Conservation (phyloP, 129 eudicot genomes). For the Apium graveolens region DNA sequence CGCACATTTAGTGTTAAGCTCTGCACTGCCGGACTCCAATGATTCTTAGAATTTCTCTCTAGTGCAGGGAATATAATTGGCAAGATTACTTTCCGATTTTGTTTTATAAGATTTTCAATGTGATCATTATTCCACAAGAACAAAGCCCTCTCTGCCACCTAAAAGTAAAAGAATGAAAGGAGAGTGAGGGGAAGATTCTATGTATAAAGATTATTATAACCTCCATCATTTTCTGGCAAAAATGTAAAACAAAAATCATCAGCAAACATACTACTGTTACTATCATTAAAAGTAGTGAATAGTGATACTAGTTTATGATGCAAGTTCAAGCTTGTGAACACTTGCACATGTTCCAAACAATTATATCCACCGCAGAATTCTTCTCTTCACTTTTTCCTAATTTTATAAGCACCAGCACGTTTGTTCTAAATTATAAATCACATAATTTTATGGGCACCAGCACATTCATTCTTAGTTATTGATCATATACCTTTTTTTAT, state of each 20-base stretch:
- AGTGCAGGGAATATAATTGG: conserved; percentile 69
- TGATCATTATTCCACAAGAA: conserved; percentile 85
- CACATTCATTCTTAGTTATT: not conserved
- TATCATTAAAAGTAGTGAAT: not conserved
- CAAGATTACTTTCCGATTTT: conserved; percentile 64
- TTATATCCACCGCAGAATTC: not conserved
- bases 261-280: not conserved
- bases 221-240: not conserved
- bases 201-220: not conserved
- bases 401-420: not conserved
- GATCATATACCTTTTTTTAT: not conserved
- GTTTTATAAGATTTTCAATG: conserved; percentile 67
- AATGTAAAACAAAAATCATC: not conserved
- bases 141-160: conserved; percentile 88
- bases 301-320: not conserved
- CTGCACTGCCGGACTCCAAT: conserved; percentile 80
- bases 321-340: not conserved
- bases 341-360: not conserved
- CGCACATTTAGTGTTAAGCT: conserved; percentile 66
- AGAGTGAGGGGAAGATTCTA: not conserved
- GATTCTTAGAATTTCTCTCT: conserved; percentile 60
- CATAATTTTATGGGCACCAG: not conserved
- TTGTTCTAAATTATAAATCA: not conserved
- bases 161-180: not conserved
- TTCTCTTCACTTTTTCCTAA: not conserved